Percentiles rank a stretch among this genome's conserved stretches.
Conservation (phyloP, 2,329 filamentous ascomycete species). For the Aspergillus fischeri region DNA sequence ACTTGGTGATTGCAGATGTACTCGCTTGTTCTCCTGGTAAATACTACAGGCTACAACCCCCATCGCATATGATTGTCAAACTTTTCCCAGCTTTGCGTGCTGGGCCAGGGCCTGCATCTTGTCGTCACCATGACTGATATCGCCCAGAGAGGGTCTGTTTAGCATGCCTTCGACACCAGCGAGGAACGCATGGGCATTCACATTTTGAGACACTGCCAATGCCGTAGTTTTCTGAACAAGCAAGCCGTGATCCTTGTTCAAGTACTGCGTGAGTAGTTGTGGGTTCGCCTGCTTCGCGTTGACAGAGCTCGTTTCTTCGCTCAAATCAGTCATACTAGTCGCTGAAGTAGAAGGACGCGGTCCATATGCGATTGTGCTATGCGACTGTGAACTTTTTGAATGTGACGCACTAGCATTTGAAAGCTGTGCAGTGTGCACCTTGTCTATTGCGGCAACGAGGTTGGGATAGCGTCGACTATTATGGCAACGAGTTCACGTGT, state of each 20-base stretch:
- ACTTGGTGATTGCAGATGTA: too few relatives aligned
- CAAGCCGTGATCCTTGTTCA: slow-evolving; percentile 14
- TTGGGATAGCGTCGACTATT: neutral
- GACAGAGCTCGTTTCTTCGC: neutral
- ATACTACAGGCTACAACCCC: neutral
- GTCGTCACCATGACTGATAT: neutral
- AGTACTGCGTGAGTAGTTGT: slow-evolving; percentile 19
- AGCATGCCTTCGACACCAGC: slow-evolving; percentile 28
- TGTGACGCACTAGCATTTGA: neutral
- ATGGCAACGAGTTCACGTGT: neutral
- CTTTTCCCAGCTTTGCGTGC: neutral
- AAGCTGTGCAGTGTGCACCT: neutral
- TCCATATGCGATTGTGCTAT: neutral
- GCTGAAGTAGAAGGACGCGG: neutral
- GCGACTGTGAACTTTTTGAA: neutral
- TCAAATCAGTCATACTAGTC: neutral
- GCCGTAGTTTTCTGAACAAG: slow-evolving; percentile 24
- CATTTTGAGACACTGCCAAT: slow-evolving; percentile 23
- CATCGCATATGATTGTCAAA: slow-evolving; percentile 6
- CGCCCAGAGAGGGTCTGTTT: slow-evolving; percentile 9
- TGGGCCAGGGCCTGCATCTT: neutral
- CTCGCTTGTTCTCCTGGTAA: neutral
- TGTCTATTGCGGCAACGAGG: neutral
- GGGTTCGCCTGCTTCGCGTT: slow-evolving; percentile 8
- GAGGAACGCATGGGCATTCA: slow-evolving; percentile 28